Evolutionary conservation across 495 filamentous ascomycete genomes (phyloP).

Genomic region (Penicillium antarcticum): DNA sequence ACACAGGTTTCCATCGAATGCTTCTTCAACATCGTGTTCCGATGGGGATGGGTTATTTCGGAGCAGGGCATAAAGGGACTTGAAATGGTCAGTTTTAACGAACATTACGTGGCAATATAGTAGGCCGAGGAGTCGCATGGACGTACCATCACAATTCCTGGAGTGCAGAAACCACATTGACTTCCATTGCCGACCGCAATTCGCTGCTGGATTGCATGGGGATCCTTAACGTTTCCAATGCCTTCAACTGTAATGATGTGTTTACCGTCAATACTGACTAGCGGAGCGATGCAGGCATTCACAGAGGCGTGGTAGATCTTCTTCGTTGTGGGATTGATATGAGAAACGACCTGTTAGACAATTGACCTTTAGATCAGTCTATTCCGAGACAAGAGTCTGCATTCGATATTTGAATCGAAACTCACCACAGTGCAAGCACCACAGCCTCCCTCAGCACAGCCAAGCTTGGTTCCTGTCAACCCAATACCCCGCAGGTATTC

Average conservation of each 20-base stretch:
- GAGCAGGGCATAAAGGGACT: slow-evolving; percentile 55
- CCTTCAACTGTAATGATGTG: slow-evolving; percentile 98
- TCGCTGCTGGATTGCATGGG: slow-evolving; percentile 89
- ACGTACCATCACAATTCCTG: slow-evolving; percentile 89
- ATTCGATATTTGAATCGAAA: background rate
- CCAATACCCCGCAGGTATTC: slow-evolving; percentile 91
- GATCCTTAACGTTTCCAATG: slow-evolving; percentile 84
- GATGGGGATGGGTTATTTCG: slow-evolving; percentile 53
- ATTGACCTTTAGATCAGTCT: background rate
- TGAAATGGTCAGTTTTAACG: background rate
- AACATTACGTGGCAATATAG: background rate
- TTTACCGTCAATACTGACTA: slow-evolving; percentile 92
- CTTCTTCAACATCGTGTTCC: slow-evolving; percentile 28
- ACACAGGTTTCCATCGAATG: slow-evolving; percentile 83
- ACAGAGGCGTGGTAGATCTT: slow-evolving; percentile 88
- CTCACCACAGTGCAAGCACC: slow-evolving; percentile 94
- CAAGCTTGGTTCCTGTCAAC: slow-evolving; percentile 71
- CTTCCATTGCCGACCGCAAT: slow-evolving; percentile 65
- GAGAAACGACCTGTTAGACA: slow-evolving; percentile 65
- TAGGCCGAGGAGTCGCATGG: background rate
- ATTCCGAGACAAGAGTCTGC: background rate
- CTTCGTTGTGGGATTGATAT: slow-evolving; percentile 87
- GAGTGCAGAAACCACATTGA: slow-evolving; percentile 86
- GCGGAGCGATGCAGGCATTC: slow-evolving; percentile 90
- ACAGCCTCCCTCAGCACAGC: slow-evolving; percentile 93